Percentiles rank a stretch among this genome's conserved stretches.
These are phyloP conservation scores for Lasiodiplodia theobromae DNA, from an alignment of 2,329 filamentous ascomycete species.

Conservation along the genomic window DNA sequence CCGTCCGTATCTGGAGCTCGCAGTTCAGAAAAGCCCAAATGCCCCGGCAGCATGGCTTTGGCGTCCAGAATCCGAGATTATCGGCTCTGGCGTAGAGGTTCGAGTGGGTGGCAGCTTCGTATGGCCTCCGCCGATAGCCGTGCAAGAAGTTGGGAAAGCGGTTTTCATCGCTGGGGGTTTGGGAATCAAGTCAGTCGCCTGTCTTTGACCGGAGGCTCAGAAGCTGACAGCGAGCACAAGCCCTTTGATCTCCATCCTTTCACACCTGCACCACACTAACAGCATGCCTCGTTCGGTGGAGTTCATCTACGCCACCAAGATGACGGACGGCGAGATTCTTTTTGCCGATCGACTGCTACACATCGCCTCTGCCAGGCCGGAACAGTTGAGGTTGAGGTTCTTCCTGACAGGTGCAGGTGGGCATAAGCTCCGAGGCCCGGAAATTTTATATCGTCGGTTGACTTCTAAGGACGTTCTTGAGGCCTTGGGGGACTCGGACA, in stretches of 20 bases:
- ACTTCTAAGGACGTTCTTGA: constrained; percentile 44
- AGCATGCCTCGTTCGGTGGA: constrained; percentile 56
- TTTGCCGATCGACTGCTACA: constrained; percentile 45
- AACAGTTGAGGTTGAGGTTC: constrained; percentile 37
- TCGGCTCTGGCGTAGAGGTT: constrained; percentile 67
- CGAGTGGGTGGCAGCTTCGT: constrained; percentile 82
- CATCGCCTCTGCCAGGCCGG: neutral
- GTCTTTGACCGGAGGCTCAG: neutral
- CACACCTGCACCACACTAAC: constrained; percentile 60
- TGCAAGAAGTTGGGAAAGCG: constrained; percentile 60
- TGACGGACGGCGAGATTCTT: constrained; percentile 40
- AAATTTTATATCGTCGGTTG: constrained; percentile 9
- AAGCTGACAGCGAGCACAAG: constrained; percentile 43
- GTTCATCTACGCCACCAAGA: constrained; percentile 69
- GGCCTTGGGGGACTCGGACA: constrained; percentile 44
- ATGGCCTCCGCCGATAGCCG: constrained; percentile 68
- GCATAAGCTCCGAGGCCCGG: neutral
- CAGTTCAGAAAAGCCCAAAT: constrained; percentile 77
- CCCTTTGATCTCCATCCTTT: constrained; percentile 77
- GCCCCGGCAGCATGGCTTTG: constrained; percentile 80
- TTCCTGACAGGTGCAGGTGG: constrained; percentile 40
- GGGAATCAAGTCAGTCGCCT: constrained; percentile 71
- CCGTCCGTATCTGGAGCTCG: constrained; percentile 73
- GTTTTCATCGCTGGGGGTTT: constrained; percentile 84
- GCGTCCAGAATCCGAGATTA: constrained; percentile 62